These are phyloP conservation scores for Macrocystidia cucumis DNA, from an alignment of 1,284 basidiomycete genomes.

Conservation along the genomic window DNA sequence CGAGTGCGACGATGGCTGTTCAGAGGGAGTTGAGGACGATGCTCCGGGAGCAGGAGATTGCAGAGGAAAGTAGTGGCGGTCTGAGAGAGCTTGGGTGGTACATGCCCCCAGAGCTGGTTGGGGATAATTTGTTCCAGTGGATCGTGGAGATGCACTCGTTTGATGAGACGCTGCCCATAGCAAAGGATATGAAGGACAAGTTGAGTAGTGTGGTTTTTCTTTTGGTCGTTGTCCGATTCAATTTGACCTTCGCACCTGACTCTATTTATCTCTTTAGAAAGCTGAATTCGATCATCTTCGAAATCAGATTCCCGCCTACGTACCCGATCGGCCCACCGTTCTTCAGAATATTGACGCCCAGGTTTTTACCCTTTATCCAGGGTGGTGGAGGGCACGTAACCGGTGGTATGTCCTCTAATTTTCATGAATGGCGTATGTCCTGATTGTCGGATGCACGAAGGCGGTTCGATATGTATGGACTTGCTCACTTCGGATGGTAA, in stretches of 20 bases:
- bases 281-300: slow-evolving; percentile 54
- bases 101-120: slow-evolving; percentile 47
- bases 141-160: slow-evolving; percentile 62
- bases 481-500: slow-evolving; percentile 51
- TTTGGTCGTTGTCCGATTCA: slow-evolving; percentile 2
- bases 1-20: slow-evolving; percentile 42
- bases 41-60: slow-evolving; percentile 46
- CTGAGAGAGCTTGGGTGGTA: slow-evolving; percentile 55
- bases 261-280: slow-evolving; percentile 19
- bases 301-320: slow-evolving; percentile 51
- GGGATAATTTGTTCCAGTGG: slow-evolving; percentile 62
- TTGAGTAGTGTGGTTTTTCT: slow-evolving; percentile 28
- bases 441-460: slow-evolving; percentile 17
- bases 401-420: slow-evolving; percentile 30
- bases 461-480: slow-evolving; percentile 65
- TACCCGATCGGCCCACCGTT: slow-evolving; percentile 56
- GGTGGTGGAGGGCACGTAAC: slow-evolving; percentile 61
- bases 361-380: slow-evolving; percentile 53
- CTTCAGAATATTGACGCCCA: slow-evolving; percentile 54
- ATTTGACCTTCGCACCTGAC: not conserved
- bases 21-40: slow-evolving; percentile 46
- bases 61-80: too few species aligned
- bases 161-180: slow-evolving; percentile 44
- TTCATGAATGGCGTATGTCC: not conserved
- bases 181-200: slow-evolving; percentile 43